Evolutionary conservation across 2,329 filamentous ascomycete species (phyloP), one percentile per base, ranked within the genome.

Genomic region (Venturia aucupariae): DNA sequence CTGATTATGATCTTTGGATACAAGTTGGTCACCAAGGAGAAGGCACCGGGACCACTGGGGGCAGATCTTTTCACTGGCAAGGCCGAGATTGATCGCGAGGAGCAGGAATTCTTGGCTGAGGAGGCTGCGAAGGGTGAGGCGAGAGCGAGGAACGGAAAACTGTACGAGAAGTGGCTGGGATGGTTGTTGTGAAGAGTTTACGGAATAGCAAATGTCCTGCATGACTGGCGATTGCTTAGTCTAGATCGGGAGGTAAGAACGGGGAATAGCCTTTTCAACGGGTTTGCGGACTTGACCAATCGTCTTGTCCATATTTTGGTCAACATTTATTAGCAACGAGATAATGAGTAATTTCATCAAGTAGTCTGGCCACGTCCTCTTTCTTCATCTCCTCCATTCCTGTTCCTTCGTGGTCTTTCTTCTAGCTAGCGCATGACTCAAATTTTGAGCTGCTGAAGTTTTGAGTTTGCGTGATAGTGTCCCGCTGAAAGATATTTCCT

Each of bases 21-120:
- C 77, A 90, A 89, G 78, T 63, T 83, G 65, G 68, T 75, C 65
- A 84, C 79, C 63, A 80, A 81, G 74, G 82, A 77, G 67, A 79
- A 82, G 70, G 78, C 81, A 10, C 73, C 89, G 62, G 78, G 79
- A 67, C 77, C 87, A 0, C 75, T 82, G 66, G 80, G 84, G 69
- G 86, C 82, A 39, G 88, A 91, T 78, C 83, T 91, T 67, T 90
- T 83, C 77, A 83, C 83, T 0, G 89, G 88, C 70, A 91, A 90
- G 78, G 87, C 87, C 63, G 80, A 83, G 66, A 88, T 90, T 68
- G 88, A 90, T 74, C 80, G 84, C 10, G 87, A 91, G 71, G 89
- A 92, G 76, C 82, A 84, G 66, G 85, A 84, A 67, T 91, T 87
- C 75, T 70, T 90, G 64, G 86, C 83, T 13, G 75, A 84, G 72